Evolutionary conservation across 345 rosid genomes (phyloP), one percentile per base, ranked within the genome.

Genomic region (Cardamine chenopodiifolia): DNA sequence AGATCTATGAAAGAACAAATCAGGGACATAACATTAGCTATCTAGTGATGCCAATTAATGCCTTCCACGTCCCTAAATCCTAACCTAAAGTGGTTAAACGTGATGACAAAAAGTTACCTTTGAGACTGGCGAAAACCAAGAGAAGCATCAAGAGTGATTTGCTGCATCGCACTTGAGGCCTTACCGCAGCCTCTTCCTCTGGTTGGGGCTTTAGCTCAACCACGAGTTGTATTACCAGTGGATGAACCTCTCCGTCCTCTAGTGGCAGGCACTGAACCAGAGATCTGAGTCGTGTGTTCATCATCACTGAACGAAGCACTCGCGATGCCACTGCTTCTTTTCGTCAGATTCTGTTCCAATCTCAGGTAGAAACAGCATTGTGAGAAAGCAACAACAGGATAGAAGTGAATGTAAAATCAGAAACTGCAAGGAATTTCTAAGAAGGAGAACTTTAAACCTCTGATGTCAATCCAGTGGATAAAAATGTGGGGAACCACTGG

Each of bases 161-260:
- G 97, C 83, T 88, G 90, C 85, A 94, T 79, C 71, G 79, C 85
- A 81, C 78, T 78, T 19, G 96, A 78, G 45, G 96, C 86, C 87
- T 88, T 79, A 45, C 88, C 88, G 39, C 95, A 82, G 48, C 97
- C 98, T 76, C 97, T 88, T 84, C 97, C 98, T 79, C 96, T 87
- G 53, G 91, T 74, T 25, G 97, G 72, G 78, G 87, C 75, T 81
- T 88, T 89, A 72, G 85, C 85, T 82, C 83, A 87, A 75, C 78
- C 86, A 66, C 81, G 85, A 39, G 93, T 70, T 31, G 81, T 49
- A 31, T 22, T 75, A 75, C 52, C 82, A 53, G 79, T 77, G 49
- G 80, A 62, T 53, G 89, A 74, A 34, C 91, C 84, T 83, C 86
- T 94, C 63, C 81, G 81, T 65, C 90, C 89, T 83, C 86, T 86